Evolutionary conservation across 805 yeast genomes (phyloP).

Genomic region (Clavispora santaluciae): DNA sequence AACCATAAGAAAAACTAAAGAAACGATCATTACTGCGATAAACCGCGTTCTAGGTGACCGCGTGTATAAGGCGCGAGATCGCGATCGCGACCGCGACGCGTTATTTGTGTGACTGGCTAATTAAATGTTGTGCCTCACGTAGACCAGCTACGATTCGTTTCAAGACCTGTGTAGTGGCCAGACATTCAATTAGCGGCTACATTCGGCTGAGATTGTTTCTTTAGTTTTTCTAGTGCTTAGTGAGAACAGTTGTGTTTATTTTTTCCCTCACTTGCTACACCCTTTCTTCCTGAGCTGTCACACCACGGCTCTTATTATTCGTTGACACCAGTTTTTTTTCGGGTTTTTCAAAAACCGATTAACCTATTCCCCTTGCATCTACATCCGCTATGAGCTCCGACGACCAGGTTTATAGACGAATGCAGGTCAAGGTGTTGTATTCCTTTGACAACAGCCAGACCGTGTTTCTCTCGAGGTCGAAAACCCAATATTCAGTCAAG

Average conservation of each 20-base stretch:
- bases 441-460: slow-evolving; percentile 41
- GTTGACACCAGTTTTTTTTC: neutral
- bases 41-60: neutral
- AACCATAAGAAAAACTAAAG: neutral
- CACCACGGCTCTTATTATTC: neutral
- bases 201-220: neutral
- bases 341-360: neutral
- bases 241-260: slow-evolving; percentile 1
- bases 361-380: neutral
- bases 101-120: neutral
- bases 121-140: neutral
- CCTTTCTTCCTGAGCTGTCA: neutral
- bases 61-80: neutral
- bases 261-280: slow-evolving; percentile 1
- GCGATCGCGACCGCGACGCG: slow-evolving; percentile 1
- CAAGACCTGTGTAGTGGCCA: slow-evolving; percentile 1
- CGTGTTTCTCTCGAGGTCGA: slow-evolving; percentile 39
- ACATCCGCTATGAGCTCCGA: neutral
- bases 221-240: neutral
- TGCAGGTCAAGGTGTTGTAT: slow-evolving; percentile 43
- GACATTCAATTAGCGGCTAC: neutral
- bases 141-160: neutral
- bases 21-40: neutral
- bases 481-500: slow-evolving; percentile 29
- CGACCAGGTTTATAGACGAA: slow-evolving; percentile 29